A percentile compares a stretch with the other conserved stretches of the same genome.
phyloP scores from a whole-genome alignment of 148 eudicot species.

The Vaccinium darrowii region DNA sequence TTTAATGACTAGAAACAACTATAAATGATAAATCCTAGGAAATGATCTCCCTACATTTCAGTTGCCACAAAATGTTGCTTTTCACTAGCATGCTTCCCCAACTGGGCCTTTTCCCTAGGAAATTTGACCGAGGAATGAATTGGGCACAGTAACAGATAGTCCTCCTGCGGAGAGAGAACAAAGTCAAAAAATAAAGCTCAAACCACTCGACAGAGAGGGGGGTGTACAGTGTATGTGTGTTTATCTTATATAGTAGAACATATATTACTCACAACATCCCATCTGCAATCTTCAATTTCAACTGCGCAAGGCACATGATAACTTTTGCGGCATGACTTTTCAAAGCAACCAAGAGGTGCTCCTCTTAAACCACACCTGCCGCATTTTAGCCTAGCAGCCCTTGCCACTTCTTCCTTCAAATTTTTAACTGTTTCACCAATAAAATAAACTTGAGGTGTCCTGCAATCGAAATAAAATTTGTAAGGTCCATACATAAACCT shows the following conservation, averaged over 20 bases:
- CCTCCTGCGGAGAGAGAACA: slow-evolving; percentile 35
- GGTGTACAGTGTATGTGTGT: not conserved
- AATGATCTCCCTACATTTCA: slow-evolving; percentile 36
- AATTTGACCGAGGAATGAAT: slow-evolving; percentile 58
- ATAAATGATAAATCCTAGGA: not conserved
- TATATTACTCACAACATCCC: slow-evolving; percentile 65
- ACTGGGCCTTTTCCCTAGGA: slow-evolving; percentile 61
- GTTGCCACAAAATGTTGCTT: slow-evolving; percentile 27
- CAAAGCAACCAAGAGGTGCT: slow-evolving; percentile 88
- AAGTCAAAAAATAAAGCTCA: not conserved
- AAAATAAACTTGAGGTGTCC: slow-evolving; percentile 85
- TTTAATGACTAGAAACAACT: not conserved
- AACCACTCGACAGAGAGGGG: not conserved
- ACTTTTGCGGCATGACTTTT: slow-evolving; percentile 67
- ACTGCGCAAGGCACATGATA: slow-evolving; percentile 87
- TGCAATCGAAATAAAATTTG: slow-evolving; percentile 27
- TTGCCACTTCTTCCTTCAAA: slow-evolving; percentile 70
- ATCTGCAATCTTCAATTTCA: slow-evolving; percentile 60
- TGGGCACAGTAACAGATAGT: slow-evolving; percentile 71
- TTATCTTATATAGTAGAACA: not conserved
- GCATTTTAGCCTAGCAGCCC: slow-evolving; percentile 84
- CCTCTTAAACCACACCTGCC: slow-evolving; percentile 80
- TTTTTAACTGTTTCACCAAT: slow-evolving; percentile 54
- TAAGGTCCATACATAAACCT: not conserved
- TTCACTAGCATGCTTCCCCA: slow-evolving; percentile 28